Evolutionary conservation across 768 basidiomycete species (phyloP).

Genomic region (Ramaria rubella): DNA sequence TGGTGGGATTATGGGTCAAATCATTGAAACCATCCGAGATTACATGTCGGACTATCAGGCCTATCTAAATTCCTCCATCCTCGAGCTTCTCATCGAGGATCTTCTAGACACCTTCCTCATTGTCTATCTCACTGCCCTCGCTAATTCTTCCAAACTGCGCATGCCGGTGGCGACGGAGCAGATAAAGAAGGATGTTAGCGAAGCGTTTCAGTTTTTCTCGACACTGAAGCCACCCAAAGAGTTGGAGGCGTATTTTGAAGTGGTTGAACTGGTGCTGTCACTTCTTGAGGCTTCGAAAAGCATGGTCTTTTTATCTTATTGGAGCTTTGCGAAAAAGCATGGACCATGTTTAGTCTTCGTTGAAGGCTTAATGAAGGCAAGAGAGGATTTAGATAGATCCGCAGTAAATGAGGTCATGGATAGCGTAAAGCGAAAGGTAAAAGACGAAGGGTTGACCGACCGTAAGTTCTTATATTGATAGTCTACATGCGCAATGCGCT

Average conservation of each 20-base stretch:
- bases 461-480: slow-evolving; percentile 46
- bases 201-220: slow-evolving; percentile 75
- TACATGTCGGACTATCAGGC: slow-evolving; percentile 94
- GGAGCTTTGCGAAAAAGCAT: slow-evolving; percentile 87
- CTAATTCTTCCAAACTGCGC: slow-evolving; percentile 74
- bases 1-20: slow-evolving; percentile 78
- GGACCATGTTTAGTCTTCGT: slow-evolving; percentile 91
- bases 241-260: slow-evolving; percentile 76
- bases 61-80: slow-evolving; percentile 83
- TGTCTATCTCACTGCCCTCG: slow-evolving; percentile 81
- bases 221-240: slow-evolving; percentile 72
- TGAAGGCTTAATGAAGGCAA: slow-evolving; percentile 81
- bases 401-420: slow-evolving; percentile 90
- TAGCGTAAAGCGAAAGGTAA: slow-evolving; percentile 84
- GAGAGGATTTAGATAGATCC: slow-evolving; percentile 87
- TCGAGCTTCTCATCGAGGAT: slow-evolving; percentile 90
- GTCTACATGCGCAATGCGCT: background rate
- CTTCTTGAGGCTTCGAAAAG: slow-evolving; percentile 83
- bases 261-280: slow-evolving; percentile 75
- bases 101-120: slow-evolving; percentile 87
- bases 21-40: slow-evolving; percentile 92
- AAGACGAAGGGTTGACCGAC: slow-evolving; percentile 77
- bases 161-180: slow-evolving; percentile 82
- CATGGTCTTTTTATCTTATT: slow-evolving; percentile 88
- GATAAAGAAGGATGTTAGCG: slow-evolving; percentile 74